Percentiles rank a stretch among this genome's conserved stretches.
phyloP scores from a whole-genome alignment of 352 stramenopile species.

The Poterioochromonas sp. region DNA sequence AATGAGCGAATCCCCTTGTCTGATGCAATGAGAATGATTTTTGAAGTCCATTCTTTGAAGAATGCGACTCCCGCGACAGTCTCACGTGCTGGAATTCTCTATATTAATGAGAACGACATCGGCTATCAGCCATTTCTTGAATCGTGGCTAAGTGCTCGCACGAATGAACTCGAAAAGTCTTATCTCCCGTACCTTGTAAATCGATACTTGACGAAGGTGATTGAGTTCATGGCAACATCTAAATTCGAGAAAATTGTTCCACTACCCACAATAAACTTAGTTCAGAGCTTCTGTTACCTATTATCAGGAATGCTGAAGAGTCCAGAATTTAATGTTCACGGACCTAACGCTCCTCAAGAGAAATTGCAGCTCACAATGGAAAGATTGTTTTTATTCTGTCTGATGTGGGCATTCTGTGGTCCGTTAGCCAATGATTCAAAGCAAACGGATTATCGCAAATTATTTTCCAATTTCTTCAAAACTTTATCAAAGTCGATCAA shows the following conservation, averaged over 20 bases:
- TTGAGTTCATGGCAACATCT: slow-evolving; percentile 49
- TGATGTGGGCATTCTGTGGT: slow-evolving; percentile 79
- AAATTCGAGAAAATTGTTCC: slow-evolving; percentile 72
- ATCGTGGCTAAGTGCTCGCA: slow-evolving; percentile 84
- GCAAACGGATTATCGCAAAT: slow-evolving; percentile 44
- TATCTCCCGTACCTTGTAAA: slow-evolving; percentile 70
- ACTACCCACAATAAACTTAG: slow-evolving; percentile 62
- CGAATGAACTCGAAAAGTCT: slow-evolving; percentile 63
- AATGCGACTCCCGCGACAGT: slow-evolving; percentile 93
- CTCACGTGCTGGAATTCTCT: slow-evolving; percentile 88
- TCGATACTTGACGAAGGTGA: slow-evolving; percentile 71
- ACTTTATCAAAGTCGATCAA: slow-evolving; percentile 59
- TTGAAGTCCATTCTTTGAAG: slow-evolving; percentile 92
- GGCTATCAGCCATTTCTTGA: slow-evolving; percentile 91
- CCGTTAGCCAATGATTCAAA: slow-evolving; percentile 68
- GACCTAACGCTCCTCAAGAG: no score
- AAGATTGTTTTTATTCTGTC: slow-evolving; percentile 77
- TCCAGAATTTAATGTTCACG: no score
- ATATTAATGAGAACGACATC: slow-evolving; percentile 92
- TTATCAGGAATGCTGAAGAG: slow-evolving; percentile 74
- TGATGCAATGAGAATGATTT: slow-evolving; percentile 90
- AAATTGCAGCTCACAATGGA: slow-evolving; percentile 57
- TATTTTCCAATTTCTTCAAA: slow-evolving; percentile 47
- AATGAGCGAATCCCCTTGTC: slow-evolving; percentile 96
- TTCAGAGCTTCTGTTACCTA: slow-evolving; percentile 73